Percentiles rank a stretch among this genome's conserved stretches.
Conservation (phyloP, 805 yeast genomes). For the Suhomyces canberraensis region DNA sequence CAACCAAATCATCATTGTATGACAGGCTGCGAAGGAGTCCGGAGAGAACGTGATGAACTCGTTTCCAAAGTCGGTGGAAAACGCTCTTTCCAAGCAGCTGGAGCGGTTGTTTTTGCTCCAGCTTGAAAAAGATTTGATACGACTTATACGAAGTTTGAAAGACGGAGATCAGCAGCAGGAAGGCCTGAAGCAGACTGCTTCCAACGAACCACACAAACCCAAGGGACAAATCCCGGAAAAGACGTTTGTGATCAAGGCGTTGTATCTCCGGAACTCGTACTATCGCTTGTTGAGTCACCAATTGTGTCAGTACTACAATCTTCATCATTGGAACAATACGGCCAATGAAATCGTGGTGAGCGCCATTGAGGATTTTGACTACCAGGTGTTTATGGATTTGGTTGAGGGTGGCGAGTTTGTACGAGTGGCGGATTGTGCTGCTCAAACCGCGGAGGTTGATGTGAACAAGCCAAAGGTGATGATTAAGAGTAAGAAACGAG, state of each 20-base stretch:
- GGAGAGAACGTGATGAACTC: too few relatives aligned
- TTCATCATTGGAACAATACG: slow-evolving; percentile 47
- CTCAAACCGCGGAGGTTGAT: not conserved
- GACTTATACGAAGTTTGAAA: slow-evolving; percentile 12
- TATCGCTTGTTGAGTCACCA: slow-evolving; percentile 67
- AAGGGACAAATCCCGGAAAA: too few relatives aligned
- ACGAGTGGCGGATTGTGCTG: not conserved
- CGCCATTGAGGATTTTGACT: slow-evolving; percentile 13
- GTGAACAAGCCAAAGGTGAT: slow-evolving; percentile 14
- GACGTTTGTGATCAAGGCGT: slow-evolving; percentile 16
- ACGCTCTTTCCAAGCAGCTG: slow-evolving; percentile 19
- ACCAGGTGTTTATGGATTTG: slow-evolving; percentile 6
- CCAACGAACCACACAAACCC: slow-evolving; percentile 27
- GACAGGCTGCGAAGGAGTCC: too few relatives aligned
- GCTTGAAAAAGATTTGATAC: slow-evolving; percentile 19
- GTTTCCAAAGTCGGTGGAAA: slow-evolving; percentile 16
- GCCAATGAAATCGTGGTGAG: slow-evolving; percentile 22
- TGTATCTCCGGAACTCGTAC: slow-evolving; percentile 59
- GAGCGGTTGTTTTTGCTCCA: slow-evolving; percentile 20
- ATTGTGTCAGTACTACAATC: slow-evolving; percentile 60
- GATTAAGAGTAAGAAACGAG: slow-evolving; percentile 11
- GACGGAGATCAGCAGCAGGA: not conserved
- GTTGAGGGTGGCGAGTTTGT: slow-evolving; percentile 1
- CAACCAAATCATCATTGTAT: not conserved
- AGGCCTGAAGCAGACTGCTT: slow-evolving; percentile 32